Evolutionary conservation across 2,329 filamentous ascomycete species (phyloP).

Genomic region (Colletotrichum neosansevieriae): DNA sequence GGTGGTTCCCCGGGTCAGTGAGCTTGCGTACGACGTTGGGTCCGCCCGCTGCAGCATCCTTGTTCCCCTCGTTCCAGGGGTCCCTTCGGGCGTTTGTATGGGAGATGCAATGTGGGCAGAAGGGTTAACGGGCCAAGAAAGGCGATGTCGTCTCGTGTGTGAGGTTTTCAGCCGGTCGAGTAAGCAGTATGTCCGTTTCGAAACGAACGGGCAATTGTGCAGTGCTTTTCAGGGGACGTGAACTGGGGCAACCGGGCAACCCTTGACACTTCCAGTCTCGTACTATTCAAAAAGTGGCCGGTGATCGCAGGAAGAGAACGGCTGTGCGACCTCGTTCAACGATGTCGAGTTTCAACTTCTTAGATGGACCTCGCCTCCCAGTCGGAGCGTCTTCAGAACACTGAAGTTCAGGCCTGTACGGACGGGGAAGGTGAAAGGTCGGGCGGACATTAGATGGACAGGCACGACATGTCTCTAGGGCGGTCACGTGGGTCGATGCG

Average conservation of each 20-base stretch:
- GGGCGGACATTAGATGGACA: slow-evolving; percentile 27
- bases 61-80: slow-evolving; percentile 23
- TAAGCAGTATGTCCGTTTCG: slow-evolving; percentile 1
- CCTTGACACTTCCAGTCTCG: not conserved
- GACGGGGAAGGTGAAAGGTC: not conserved
- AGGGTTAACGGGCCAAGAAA: slow-evolving; percentile 8
- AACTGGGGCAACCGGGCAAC: slow-evolving; percentile 5
- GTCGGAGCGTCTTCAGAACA: slow-evolving; percentile 29
- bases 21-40: slow-evolving; percentile 19
- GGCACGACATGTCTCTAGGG: slow-evolving; percentile 11
- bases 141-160: slow-evolving; percentile 7
- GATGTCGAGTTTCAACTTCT: slow-evolving; percentile 23
- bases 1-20: slow-evolving; percentile 22
- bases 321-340: slow-evolving; percentile 10
- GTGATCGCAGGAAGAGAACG: not conserved
- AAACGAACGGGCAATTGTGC: slow-evolving; percentile 14
- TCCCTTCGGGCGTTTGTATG: not conserved
- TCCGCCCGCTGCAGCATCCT: slow-evolving; percentile 18
- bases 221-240: not conserved
- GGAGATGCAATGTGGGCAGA: slow-evolving; percentile 16
- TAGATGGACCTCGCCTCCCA: not conserved
- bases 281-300: not conserved
- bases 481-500: slow-evolving; percentile 38
- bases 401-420: not conserved
- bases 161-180: not conserved